phyloP scores from a whole-genome alignment of 2,329 filamentous ascomycete species.

The Ophiostoma triangulosporum region DNA sequence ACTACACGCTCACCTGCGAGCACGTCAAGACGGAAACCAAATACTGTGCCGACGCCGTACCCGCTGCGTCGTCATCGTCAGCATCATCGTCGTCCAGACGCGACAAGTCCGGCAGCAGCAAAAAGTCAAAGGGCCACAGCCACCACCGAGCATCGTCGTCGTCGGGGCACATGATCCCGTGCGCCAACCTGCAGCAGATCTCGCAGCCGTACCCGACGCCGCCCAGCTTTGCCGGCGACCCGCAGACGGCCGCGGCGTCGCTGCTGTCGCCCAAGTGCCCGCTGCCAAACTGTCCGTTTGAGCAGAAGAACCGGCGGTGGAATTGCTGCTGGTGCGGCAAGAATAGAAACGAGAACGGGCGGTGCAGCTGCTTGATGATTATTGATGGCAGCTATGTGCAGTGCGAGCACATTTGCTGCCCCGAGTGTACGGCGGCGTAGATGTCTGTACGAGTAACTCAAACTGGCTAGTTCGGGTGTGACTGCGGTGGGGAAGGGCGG shows the following conservation, averaged over 20 bases:
- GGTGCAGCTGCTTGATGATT: constrained; percentile 40
- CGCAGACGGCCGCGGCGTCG: constrained; percentile 17
- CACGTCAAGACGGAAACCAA: constrained; percentile 32
- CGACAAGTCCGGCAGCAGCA: constrained; percentile 2
- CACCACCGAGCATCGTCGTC: constrained; percentile 11
- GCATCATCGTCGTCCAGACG: background rate
- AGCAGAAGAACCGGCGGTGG: constrained; percentile 35
- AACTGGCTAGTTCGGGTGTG: too few species aligned
- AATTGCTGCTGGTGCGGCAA: constrained; percentile 45
- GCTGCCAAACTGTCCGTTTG: constrained; percentile 34
- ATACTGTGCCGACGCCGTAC: constrained; percentile 30
- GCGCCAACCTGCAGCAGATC: constrained; percentile 29
- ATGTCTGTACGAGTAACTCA: too few species aligned
- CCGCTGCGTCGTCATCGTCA: background rate
- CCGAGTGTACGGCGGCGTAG: constrained; percentile 28
- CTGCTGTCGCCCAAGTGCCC: constrained; percentile 29
- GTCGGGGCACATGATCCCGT: constrained; percentile 20
- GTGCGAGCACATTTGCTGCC: constrained; percentile 42
- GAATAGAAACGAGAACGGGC: constrained; percentile 34
- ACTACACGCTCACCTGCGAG: constrained; percentile 37
- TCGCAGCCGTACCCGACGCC: constrained; percentile 35
- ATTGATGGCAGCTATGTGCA: constrained; percentile 33
- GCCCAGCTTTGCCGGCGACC: constrained; percentile 24
- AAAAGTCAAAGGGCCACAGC: constrained; percentile 6
- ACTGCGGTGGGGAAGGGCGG: background rate